These are phyloP conservation scores for Fragilariopsis cylindrus DNA, from an alignment of 108 stramenopile species.

Conservation along the genomic window DNA sequence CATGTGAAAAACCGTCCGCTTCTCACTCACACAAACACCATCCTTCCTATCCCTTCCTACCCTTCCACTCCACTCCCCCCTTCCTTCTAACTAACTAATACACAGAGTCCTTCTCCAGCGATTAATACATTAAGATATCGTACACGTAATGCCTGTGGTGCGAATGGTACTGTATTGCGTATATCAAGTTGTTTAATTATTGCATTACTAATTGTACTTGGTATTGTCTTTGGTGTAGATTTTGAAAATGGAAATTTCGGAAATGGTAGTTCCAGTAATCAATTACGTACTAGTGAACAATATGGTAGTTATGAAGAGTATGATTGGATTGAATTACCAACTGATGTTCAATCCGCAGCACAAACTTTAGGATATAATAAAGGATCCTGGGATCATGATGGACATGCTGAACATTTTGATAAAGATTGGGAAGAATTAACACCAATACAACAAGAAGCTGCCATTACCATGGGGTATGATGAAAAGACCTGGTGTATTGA, in stretches of 20 bases:
- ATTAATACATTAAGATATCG: background rate
- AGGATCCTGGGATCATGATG: constrained; percentile 38
- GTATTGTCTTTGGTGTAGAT: background rate
- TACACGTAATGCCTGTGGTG: background rate
- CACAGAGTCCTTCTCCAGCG: too few species aligned
- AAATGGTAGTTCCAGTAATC: too few species aligned
- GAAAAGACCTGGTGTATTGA: constrained; percentile 39
- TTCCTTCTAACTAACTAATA: too few species aligned
- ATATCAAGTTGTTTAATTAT: background rate
- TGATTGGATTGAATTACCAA: constrained; percentile 50
- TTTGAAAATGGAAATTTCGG: too few species aligned
- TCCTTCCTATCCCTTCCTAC: too few species aligned
- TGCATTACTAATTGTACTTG: background rate
- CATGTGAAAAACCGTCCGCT: too few species aligned
- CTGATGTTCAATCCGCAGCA: constrained; percentile 41
- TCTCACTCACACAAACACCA: too few species aligned
- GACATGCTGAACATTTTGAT: constrained; percentile 16
- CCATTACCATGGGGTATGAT: constrained; percentile 40
- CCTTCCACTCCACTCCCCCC: too few species aligned
- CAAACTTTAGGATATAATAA: constrained; percentile 35
- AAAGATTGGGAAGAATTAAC: constrained; percentile 45
- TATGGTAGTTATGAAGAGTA: constrained; percentile 20
- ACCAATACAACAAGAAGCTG: constrained; percentile 43
- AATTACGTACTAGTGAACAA: background rate
- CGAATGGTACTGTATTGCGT: background rate